A percentile compares a stretch with the other conserved stretches of the same genome.
phyloP scores from a whole-genome alignment of 2,329 filamentous ascomycete species.

The Pleochaeta shiraiana region DNA sequence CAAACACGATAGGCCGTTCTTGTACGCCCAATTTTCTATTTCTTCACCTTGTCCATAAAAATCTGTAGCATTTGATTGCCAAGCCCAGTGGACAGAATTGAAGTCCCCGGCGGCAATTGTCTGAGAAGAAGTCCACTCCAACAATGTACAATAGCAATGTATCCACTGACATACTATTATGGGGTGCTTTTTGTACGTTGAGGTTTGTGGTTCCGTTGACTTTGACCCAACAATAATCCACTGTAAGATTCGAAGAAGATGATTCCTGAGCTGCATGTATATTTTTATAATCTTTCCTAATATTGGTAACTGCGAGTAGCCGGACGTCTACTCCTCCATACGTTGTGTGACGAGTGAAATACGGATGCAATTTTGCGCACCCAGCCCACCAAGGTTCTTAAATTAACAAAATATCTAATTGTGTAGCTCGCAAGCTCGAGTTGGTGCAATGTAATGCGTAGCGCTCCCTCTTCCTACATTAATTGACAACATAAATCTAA shows the following conservation, averaged over 20 bases:
- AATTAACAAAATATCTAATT: not conserved
- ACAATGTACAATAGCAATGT: no score
- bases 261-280: not conserved
- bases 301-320: not conserved
- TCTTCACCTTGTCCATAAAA: not conserved
- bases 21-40: not conserved
- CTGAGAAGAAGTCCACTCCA: no score
- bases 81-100: not conserved
- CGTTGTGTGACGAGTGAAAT: not conserved
- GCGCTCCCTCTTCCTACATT: not conserved
- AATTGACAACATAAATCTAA: not conserved
- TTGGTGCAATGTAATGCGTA: not conserved
- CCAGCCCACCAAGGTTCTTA: no score
- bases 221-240: not conserved
- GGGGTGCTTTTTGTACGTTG: not conserved
- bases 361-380: not conserved
- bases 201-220: not conserved
- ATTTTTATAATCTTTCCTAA: not conserved
- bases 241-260: not conserved
- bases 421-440: not conserved
- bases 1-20: not conserved
- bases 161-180: no score
- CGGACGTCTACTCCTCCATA: not conserved
- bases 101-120: not conserved
- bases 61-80: not conserved